phyloP scores from a whole-genome alignment of 176 grass and related monocot genomes.

The Coix lacrymajobi region DNA sequence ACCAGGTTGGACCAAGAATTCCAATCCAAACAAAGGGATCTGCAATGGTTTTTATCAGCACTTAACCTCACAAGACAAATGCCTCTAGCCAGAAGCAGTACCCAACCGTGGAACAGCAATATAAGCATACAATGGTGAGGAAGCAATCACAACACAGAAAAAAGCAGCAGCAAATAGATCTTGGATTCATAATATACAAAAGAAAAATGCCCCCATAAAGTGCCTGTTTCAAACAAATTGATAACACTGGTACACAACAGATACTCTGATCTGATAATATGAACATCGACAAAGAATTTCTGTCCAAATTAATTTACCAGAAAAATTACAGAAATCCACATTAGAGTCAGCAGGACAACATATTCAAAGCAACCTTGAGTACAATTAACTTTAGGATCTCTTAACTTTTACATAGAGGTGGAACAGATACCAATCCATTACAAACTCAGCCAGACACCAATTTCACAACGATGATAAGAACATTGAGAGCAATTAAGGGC shows the following conservation, averaged over 20 bases:
- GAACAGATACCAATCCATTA: conserved; percentile 1
- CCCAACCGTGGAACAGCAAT: background rate
- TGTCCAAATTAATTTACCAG: conserved; percentile 13
- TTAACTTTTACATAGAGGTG: conserved; percentile 20
- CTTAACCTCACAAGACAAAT: background rate
- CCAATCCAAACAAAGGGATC: background rate
- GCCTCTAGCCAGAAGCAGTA: background rate
- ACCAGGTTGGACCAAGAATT: background rate
- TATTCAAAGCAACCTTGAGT: conserved; percentile 1
- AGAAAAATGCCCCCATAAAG: background rate
- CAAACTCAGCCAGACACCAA: conserved; percentile 61
- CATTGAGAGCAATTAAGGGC: conserved; percentile 80
- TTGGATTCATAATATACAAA: background rate
- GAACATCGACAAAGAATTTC: background rate
- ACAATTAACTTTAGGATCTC: background rate
- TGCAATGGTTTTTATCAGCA: background rate
- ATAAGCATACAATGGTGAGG: background rate
- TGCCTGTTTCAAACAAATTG: background rate
- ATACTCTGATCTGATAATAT: background rate
- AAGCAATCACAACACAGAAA: background rate
- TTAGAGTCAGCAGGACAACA: background rate
- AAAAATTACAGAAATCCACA: background rate
- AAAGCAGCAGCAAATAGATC: background rate
- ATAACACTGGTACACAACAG: background rate
- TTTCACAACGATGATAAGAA: conserved; percentile 74